Evolutionary conservation across 768 basidiomycete genomes (phyloP).

Genomic region (Russula compacta): DNA sequence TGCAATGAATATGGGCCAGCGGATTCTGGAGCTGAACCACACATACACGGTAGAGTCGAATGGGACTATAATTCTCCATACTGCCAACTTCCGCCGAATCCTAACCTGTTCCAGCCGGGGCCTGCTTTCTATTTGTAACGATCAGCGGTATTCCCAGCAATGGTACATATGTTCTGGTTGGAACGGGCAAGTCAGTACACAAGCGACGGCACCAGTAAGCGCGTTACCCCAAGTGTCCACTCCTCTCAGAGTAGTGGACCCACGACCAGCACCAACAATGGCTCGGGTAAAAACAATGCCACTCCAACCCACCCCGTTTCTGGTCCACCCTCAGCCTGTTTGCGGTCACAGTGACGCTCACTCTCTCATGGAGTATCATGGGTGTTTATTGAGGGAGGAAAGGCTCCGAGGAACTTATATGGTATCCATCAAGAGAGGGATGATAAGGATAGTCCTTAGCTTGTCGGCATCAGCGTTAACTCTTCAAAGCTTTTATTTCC

Average conservation of each 20-base stretch:
- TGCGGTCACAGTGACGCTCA: not conserved
- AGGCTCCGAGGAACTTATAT: too few relatives aligned
- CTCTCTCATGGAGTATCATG: not conserved
- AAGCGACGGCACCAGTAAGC: slow-evolving; percentile 40
- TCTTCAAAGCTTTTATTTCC: too few relatives aligned
- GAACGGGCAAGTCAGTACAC: slow-evolving; percentile 64
- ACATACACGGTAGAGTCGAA: slow-evolving; percentile 77
- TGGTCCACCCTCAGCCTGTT: not conserved
- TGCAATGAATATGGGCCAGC: slow-evolving; percentile 89
- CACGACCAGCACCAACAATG: not conserved
- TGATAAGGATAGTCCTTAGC: too few relatives aligned
- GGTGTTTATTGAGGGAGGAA: too few relatives aligned
- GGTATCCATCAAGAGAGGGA: too few relatives aligned
- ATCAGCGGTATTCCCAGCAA: slow-evolving; percentile 79
- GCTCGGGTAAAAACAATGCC: not conserved
- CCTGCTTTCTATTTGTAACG: slow-evolving; percentile 73
- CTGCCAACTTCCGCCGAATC: slow-evolving; percentile 77
- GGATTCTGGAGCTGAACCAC: slow-evolving; percentile 72
- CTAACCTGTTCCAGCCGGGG: slow-evolving; percentile 83
- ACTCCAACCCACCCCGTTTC: not conserved
- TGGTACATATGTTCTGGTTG: slow-evolving; percentile 68
- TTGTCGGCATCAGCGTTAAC: too few relatives aligned
- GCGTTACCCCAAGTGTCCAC: slow-evolving; percentile 43
- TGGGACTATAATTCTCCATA: slow-evolving; percentile 69
- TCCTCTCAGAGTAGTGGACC: not conserved